These are phyloP conservation scores for Cicer chorassanicum DNA, from an alignment of 306 rosid species.

Conservation along the genomic window DNA sequence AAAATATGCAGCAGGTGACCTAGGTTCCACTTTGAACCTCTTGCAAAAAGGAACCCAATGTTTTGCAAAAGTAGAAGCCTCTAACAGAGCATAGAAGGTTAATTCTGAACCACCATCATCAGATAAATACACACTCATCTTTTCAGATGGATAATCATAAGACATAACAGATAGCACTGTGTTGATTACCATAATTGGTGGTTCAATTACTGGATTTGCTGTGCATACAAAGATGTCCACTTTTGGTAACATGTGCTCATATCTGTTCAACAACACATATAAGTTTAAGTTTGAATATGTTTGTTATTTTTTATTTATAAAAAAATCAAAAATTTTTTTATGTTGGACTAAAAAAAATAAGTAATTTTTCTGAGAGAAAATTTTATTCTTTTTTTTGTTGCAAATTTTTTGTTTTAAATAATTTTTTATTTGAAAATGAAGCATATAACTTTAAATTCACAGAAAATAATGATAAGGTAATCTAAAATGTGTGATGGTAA, in stretches of 20 bases:
- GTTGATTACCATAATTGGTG: slow-evolving; percentile 75
- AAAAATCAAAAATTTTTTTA: too few relatives aligned
- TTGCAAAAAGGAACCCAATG: slow-evolving; percentile 88
- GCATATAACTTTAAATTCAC: not conserved
- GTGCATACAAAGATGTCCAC: slow-evolving; percentile 92
- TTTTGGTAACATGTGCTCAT: slow-evolving; percentile 57
- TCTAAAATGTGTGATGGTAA: not conserved
- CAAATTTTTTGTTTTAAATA: too few relatives aligned
- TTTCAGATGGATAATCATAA: slow-evolving; percentile 74
- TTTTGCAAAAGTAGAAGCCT: slow-evolving; percentile 73
- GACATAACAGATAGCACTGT: slow-evolving; percentile 83
- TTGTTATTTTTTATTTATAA: too few relatives aligned
- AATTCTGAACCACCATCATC: slow-evolving; percentile 77
- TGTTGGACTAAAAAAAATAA: too few relatives aligned
- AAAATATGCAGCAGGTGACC: slow-evolving; percentile 80
- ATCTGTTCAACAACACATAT: slow-evolving; percentile 56
- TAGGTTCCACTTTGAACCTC: slow-evolving; percentile 64
- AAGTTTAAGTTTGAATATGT: too few relatives aligned
- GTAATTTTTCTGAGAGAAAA: too few relatives aligned
- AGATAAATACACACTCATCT: slow-evolving; percentile 75
- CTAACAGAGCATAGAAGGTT: slow-evolving; percentile 67
- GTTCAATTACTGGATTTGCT: slow-evolving; percentile 76
- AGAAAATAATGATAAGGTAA: not conserved
- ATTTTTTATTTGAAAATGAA: not conserved
- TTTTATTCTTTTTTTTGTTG: too few relatives aligned